A percentile compares a stretch with the other conserved stretches of the same genome.
Conservation (phyloP, 139 green algal genomes). For the Asterochloris sp. region DNA sequence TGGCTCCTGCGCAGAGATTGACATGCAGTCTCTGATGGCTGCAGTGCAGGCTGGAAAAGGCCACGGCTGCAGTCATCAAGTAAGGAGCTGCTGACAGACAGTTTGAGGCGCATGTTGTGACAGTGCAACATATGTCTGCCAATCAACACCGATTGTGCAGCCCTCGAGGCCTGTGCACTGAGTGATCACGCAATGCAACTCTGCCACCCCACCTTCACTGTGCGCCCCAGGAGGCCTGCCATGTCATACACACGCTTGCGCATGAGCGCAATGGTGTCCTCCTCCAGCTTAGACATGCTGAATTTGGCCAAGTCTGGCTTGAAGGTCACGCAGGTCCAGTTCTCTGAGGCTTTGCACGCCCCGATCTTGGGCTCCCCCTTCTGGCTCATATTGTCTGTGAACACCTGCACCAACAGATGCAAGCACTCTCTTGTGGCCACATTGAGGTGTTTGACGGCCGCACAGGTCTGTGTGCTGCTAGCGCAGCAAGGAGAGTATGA, state of each 20-base stretch:
- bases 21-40: too few species aligned
- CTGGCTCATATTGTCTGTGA: slow-evolving; percentile 77
- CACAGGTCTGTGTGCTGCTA: not conserved
- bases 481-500: too few species aligned
- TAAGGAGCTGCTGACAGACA: not conserved
- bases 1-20: too few species aligned
- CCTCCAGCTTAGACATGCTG: slow-evolving; percentile 72
- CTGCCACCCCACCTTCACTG: slow-evolving; percentile 68
- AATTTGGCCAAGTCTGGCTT: slow-evolving; percentile 95
- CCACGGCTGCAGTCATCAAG: too few species aligned
- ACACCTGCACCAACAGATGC: slow-evolving; percentile 26
- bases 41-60: too few species aligned
- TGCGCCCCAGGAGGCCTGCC: slow-evolving; percentile 90
- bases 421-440: not conserved
- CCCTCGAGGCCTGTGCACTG: too few species aligned
- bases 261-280: slow-evolving; percentile 82
- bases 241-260: slow-evolving; percentile 95
- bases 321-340: slow-evolving; percentile 97
- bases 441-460: too few species aligned
- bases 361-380: slow-evolving; percentile 78
- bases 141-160: not conserved
- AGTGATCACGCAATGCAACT: too few species aligned
- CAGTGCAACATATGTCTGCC: not conserved
- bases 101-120: not conserved
- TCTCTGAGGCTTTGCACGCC: slow-evolving; percentile 86